Evolutionary conservation across 73 alveolate genomes (phyloP).

Genomic region (Effrenium voratum): DNA sequence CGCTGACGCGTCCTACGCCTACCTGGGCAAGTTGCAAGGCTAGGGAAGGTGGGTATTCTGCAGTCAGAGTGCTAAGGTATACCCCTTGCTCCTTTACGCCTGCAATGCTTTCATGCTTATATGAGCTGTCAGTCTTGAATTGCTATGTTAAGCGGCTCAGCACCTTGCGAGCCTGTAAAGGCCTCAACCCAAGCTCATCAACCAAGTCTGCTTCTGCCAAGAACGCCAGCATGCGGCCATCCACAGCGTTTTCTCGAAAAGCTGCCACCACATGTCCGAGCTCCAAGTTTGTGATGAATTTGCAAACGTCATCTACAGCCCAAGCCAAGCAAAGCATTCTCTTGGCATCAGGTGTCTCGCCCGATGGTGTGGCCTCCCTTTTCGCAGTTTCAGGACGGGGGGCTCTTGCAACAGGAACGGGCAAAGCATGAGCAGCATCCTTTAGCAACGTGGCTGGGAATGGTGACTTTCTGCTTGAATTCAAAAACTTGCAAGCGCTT

Average conservation of each 20-base stretch:
- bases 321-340: slow-evolving; percentile 25
- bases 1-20: too few relatives aligned
- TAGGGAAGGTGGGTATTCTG: too few relatives aligned
- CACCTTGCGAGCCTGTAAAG: neutral
- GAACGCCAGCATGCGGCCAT: neutral
- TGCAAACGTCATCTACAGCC: slow-evolving; percentile 17
- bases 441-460: neutral
- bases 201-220: slow-evolving; percentile 21
- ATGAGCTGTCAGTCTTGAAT: too few relatives aligned
- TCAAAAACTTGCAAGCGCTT: neutral
- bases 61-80: too few relatives aligned
- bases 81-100: too few relatives aligned
- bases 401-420: too few relatives aligned
- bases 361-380: neutral
- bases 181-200: neutral
- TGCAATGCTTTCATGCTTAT: too few relatives aligned
- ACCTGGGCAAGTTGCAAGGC: too few relatives aligned
- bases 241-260: neutral
- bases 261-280: neutral
- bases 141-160: too few relatives aligned
- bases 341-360: slow-evolving; percentile 36
- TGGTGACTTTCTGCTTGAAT: neutral
- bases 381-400: neutral
- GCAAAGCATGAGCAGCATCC: slow-evolving; percentile 25
- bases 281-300: neutral